phyloP scores from a whole-genome alignment of 1,284 basidiomycete genomes.

The Papiliotrema fonsecae region DNA sequence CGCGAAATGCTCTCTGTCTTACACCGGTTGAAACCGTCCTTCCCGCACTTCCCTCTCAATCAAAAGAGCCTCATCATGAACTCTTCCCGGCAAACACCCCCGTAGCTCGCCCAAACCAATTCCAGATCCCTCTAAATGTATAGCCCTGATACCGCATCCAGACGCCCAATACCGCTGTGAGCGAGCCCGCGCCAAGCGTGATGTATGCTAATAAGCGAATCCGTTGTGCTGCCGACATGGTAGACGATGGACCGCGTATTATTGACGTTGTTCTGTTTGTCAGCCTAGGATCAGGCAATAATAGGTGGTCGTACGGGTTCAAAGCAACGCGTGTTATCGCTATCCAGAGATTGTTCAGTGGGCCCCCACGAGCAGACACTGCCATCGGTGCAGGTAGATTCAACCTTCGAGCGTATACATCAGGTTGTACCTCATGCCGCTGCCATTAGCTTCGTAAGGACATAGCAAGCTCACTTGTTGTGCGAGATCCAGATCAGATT shows the following conservation, averaged over 20 bases:
- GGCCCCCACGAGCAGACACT: slow-evolving; percentile 65
- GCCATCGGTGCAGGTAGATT: slow-evolving; percentile 83
- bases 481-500: slow-evolving; percentile 93
- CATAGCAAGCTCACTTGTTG: slow-evolving; percentile 61
- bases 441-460: slow-evolving; percentile 39
- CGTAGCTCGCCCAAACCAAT: slow-evolving; percentile 30
- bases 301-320: slow-evolving; percentile 29
- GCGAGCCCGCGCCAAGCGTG: slow-evolving; percentile 21
- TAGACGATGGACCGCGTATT: slow-evolving; percentile 36
- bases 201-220: slow-evolving; percentile 26
- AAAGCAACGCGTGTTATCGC: slow-evolving; percentile 44
- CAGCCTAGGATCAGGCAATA: background rate
- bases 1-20: too few relatives aligned
- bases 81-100: slow-evolving; percentile 3
- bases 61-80: too few relatives aligned
- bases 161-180: slow-evolving; percentile 29
- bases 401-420: slow-evolving; percentile 85
- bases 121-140: slow-evolving; percentile 38
- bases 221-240: slow-evolving; percentile 32
- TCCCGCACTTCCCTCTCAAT: too few relatives aligned
- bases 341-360: slow-evolving; percentile 45
- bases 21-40: too few relatives aligned
- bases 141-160: slow-evolving; percentile 46
- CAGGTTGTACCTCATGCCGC: slow-evolving; percentile 97
- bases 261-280: slow-evolving; percentile 32